phyloP scores from a whole-genome alignment of 2,329 filamentous ascomycete genomes.

The Sporothrix luriei region DNA sequence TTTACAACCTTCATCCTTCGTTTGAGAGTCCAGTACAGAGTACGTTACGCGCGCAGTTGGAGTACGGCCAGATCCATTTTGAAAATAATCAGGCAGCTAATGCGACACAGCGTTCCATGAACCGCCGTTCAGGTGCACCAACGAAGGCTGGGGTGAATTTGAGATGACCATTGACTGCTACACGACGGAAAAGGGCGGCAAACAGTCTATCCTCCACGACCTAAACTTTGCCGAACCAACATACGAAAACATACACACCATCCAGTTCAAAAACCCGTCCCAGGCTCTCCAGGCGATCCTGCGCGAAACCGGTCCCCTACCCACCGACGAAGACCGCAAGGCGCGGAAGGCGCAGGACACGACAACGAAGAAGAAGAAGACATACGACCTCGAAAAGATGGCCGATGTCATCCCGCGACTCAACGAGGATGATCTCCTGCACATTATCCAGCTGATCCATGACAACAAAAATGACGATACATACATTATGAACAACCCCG shows the following conservation, averaged over 20 bases:
- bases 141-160: slow-evolving; percentile 98
- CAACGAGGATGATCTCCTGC: slow-evolving; percentile 86
- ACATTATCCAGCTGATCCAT: slow-evolving; percentile 96
- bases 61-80: background rate
- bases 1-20: slow-evolving; percentile 90
- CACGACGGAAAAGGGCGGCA: slow-evolving; percentile 81
- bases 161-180: slow-evolving; percentile 87
- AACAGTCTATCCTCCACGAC: slow-evolving; percentile 80
- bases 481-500: slow-evolving; percentile 95
- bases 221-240: slow-evolving; percentile 81
- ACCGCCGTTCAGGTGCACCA: slow-evolving; percentile 83
- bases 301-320: slow-evolving; percentile 82
- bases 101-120: slow-evolving; percentile 69
- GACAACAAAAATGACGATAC: slow-evolving; percentile 94
- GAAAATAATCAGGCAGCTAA: background rate
- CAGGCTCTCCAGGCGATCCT: slow-evolving; percentile 78
- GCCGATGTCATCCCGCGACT: slow-evolving; percentile 89
- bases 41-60: slow-evolving; percentile 51
- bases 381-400: slow-evolving; percentile 89
- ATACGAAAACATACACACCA: slow-evolving; percentile 80
- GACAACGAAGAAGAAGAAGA: slow-evolving; percentile 75
- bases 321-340: slow-evolving; percentile 68
- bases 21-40: slow-evolving; percentile 86
- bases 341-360: slow-evolving; percentile 67
- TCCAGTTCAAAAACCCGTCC: slow-evolving; percentile 92